Percentiles rank a stretch among this genome's conserved stretches.
Evolutionary conservation across 331 rosid genomes (phyloP).

Genomic region (Malus hybrid): DNA sequence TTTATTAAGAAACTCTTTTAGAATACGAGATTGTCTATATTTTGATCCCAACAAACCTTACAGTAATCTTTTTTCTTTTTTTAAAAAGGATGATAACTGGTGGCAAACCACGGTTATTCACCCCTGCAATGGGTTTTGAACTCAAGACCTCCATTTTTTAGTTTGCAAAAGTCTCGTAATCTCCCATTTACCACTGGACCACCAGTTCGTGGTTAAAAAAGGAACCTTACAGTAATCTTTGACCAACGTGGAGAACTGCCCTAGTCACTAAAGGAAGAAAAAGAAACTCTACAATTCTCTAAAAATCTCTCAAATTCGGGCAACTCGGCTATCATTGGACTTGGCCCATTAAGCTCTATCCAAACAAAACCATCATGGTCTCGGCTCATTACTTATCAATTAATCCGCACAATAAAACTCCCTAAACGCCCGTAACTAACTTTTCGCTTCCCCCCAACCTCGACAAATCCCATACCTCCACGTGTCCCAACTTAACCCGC

Average conservation of each 20-base stretch:
- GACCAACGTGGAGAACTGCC: not conserved
- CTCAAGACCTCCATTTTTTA: no score
- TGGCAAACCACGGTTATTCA: accelerated
- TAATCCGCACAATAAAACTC: not conserved
- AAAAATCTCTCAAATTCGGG: no score
- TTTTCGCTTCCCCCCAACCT: not conserved
- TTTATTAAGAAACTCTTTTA: no score
- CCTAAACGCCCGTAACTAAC: not conserved
- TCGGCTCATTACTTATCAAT: not conserved
- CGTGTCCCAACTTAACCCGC: constrained; percentile 14
- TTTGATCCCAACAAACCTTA: no score
- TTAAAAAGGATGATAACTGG: no score
- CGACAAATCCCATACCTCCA: not conserved
- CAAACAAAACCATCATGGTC: not conserved
- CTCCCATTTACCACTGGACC: accelerated
- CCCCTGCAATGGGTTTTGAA: accelerated
- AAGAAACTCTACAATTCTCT: no score
- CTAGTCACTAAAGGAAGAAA: not conserved
- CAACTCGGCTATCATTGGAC: no score
- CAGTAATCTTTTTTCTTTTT: no score
- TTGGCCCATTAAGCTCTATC: no score
- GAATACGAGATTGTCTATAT: no score
- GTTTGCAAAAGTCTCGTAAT: no score
- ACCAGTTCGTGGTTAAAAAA: no score
- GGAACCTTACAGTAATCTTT: not conserved